Percentiles rank a stretch among this genome's conserved stretches.
phyloP scores from a whole-genome alignment of 495 filamentous ascomycete genomes.

The Darksidea phi region DNA sequence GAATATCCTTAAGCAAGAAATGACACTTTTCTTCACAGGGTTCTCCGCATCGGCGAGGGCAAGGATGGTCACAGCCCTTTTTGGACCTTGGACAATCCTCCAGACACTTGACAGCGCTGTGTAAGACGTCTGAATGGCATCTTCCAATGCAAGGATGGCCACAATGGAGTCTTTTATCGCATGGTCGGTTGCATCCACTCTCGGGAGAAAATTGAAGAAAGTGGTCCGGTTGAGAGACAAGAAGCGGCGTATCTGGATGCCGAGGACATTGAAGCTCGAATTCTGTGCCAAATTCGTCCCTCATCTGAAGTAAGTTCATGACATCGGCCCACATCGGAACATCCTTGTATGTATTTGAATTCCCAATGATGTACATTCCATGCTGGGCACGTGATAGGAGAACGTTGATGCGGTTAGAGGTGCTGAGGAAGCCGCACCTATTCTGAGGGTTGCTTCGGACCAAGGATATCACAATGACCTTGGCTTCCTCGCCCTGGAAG shows the following conservation, averaged over 20 bases:
- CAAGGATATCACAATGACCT: constrained; percentile 76
- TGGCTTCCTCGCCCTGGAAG: constrained; percentile 77
- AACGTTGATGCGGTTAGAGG: constrained; percentile 78
- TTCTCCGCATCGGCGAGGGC: constrained; percentile 57
- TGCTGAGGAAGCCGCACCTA: constrained; percentile 71
- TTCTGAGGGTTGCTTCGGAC: constrained; percentile 68
- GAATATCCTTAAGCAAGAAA: constrained; percentile 45
- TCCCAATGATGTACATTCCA: constrained; percentile 85
- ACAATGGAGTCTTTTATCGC: constrained; percentile 59
- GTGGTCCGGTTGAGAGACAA: constrained; percentile 65
- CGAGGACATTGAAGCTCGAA: constrained; percentile 66
- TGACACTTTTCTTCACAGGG: constrained; percentile 53
- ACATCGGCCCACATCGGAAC: constrained; percentile 73
- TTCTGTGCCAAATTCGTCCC: constrained; percentile 49
- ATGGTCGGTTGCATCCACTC: constrained; percentile 59
- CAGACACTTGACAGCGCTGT: constrained; percentile 59
- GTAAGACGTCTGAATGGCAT: constrained; percentile 67
- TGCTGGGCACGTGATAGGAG: constrained; percentile 68
- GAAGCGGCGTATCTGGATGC: constrained; percentile 58
- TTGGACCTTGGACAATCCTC: constrained; percentile 59
- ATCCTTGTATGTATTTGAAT: constrained; percentile 54
- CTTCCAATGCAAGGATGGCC: constrained; percentile 67
- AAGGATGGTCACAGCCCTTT: constrained; percentile 55
- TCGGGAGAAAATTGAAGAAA: constrained; percentile 55
- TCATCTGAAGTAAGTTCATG: constrained; percentile 50